Evolutionary conservation across 139 green algal species (phyloP).

Genomic region (Dunaliella sp.): DNA sequence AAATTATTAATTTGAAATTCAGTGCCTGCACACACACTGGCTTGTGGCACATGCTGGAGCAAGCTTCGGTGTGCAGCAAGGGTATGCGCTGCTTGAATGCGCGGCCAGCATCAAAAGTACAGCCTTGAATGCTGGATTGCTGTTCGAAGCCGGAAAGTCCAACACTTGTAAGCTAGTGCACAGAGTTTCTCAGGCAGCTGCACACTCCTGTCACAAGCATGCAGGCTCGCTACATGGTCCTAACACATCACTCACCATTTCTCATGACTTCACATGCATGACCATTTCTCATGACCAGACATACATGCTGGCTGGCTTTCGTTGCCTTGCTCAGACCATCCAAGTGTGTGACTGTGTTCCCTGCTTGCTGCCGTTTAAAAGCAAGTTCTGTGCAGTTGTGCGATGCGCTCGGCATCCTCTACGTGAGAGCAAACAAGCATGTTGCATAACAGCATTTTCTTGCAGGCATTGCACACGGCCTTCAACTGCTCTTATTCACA

Average conservation of each 20-base stretch:
- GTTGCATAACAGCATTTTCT: not conserved
- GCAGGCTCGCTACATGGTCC: too few species aligned
- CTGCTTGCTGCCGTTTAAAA: too few species aligned
- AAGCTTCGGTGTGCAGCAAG: not conserved
- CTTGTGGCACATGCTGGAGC: not conserved
- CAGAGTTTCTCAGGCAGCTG: not conserved
- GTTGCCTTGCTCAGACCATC: not conserved
- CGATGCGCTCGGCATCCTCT: too few species aligned
- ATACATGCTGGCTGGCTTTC: not conserved
- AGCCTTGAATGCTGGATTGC: too few species aligned
- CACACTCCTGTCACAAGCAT: not conserved
- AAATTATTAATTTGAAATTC: not conserved
- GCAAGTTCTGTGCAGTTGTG: too few species aligned
- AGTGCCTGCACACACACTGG: not conserved
- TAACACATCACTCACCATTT: not conserved
- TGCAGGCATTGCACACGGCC: not conserved
- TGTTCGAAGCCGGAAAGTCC: not conserved
- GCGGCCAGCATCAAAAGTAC: not conserved
- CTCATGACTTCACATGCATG: too few species aligned
- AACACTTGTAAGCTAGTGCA: not conserved
- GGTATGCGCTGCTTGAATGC: not conserved
- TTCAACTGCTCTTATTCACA: not conserved
- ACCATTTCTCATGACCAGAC: too few species aligned
- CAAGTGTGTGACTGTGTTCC: not conserved
- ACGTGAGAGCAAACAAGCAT: not conserved